Evolutionary conservation across 805 yeast genomes (phyloP).

Genomic region (Pichia californica): DNA sequence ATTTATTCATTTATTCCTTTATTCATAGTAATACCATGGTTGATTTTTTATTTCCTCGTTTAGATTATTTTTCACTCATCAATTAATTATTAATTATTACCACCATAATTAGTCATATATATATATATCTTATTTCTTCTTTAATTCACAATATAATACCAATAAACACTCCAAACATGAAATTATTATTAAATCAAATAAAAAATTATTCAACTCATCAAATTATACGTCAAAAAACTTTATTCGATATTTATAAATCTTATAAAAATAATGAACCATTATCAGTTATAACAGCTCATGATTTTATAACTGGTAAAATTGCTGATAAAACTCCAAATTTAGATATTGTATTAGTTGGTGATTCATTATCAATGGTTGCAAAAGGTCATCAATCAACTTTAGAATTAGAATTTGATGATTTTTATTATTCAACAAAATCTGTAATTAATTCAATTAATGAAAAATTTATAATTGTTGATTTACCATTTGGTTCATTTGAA

Average conservation of each 20-base stretch:
- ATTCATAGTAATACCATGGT: too few species aligned
- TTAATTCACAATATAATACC: too few species aligned
- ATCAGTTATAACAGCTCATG: conserved; percentile 71
- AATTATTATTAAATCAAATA: not conserved
- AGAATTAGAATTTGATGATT: conserved; percentile 72
- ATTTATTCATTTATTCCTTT: not conserved
- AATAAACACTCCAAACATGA: too few species aligned
- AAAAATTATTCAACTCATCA: conserved; percentile 18
- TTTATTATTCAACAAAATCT: conserved; percentile 67
- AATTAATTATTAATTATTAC: too few species aligned
- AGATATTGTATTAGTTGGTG: conserved; percentile 80
- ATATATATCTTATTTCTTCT: too few species aligned
- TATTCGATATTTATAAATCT: conserved; percentile 18
- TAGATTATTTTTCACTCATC: too few species aligned
- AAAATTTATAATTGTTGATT: conserved; percentile 72
- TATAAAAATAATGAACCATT: conserved; percentile 9
- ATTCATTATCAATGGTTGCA: conserved; percentile 88
- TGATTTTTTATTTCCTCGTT: too few species aligned
- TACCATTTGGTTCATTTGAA: conserved; percentile 88
- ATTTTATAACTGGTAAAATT: conserved; percentile 65
- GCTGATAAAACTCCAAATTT: conserved; percentile 56
- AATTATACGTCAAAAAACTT: conserved; percentile 17
- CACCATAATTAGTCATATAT: too few species aligned
- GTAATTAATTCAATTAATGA: conserved; percentile 63
- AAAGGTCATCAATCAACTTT: conserved; percentile 75